These are phyloP conservation scores for Microcyclosporella mali DNA, from an alignment of 2,329 filamentous ascomycete genomes.

Conservation along the genomic window DNA sequence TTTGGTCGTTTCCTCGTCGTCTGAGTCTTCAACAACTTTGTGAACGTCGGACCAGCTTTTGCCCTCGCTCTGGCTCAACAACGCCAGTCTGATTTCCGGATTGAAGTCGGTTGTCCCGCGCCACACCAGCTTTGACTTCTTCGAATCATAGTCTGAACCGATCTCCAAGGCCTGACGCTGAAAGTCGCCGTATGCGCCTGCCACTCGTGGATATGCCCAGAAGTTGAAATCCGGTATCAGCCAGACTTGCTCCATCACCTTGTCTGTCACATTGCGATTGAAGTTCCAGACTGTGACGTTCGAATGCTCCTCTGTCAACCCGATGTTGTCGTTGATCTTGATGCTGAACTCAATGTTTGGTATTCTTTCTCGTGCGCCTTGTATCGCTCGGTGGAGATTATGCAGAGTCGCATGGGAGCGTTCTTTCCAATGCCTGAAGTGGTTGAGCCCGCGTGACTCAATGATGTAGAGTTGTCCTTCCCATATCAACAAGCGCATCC, in stretches of 20 bases:
- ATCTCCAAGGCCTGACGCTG: conserved; percentile 21
- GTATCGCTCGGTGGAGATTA: conserved; percentile 45
- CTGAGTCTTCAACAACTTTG: conserved; percentile 21
- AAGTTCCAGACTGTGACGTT: conserved; percentile 40
- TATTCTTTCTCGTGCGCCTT: conserved; percentile 35
- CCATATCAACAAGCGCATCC: conserved; percentile 35
- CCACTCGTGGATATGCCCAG: conserved; percentile 42
- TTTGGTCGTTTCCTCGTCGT: conserved; percentile 20
- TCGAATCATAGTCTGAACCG: conserved; percentile 31
- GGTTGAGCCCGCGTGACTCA: conserved; percentile 28
- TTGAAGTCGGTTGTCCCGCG: conserved; percentile 38
- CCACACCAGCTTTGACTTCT: conserved; percentile 46
- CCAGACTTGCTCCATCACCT: conserved; percentile 37
- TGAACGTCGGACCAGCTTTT: conserved; percentile 44
- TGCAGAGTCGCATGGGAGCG: conserved; percentile 39
- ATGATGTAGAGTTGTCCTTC: conserved; percentile 33
- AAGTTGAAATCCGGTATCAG: conserved; percentile 51
- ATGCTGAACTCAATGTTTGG: conserved; percentile 48
- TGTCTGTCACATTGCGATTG: conserved; percentile 23
- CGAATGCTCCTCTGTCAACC: conserved; percentile 18
- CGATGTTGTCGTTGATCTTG: conserved; percentile 43
- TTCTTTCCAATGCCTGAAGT: conserved; percentile 26
- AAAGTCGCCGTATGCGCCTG: conserved; percentile 22
- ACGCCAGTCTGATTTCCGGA: conserved; percentile 20
- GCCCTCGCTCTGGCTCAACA: conserved; percentile 28